Conservation (phyloP, 2,329 filamentous ascomycete genomes). For the Rhinocladiella similis region DNA sequence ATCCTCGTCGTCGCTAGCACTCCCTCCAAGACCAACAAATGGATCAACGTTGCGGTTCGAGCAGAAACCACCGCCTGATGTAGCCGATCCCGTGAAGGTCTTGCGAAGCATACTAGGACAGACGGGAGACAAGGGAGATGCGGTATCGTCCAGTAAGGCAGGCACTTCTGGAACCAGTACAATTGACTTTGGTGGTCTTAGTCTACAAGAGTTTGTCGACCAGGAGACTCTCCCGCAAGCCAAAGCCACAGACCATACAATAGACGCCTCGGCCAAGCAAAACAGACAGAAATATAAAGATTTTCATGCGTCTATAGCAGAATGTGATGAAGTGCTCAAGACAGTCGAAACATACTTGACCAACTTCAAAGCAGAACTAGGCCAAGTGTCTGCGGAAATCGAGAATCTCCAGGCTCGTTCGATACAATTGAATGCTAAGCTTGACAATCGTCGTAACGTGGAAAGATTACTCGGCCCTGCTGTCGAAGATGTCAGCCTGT, state of each 20-base stretch:
- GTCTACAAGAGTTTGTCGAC: constrained; percentile 69
- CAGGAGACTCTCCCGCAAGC: constrained; percentile 51
- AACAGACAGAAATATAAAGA: constrained; percentile 87
- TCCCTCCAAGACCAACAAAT: constrained; percentile 64
- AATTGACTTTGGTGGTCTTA: constrained; percentile 77
- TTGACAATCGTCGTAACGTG: constrained; percentile 86
- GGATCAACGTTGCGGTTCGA: constrained; percentile 67
- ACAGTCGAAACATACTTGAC: constrained; percentile 91
- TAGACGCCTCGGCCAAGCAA: constrained; percentile 56
- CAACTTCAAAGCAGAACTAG: constrained; percentile 90
- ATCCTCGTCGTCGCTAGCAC: constrained; percentile 73
- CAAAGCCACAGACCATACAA: constrained; percentile 71
- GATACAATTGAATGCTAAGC: constrained; percentile 73
- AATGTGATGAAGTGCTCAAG: constrained; percentile 89
- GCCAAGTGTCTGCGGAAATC: constrained; percentile 89
- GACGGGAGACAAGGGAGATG: constrained; percentile 6
- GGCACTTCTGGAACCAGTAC: constrained; percentile 47
- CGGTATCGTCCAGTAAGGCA: constrained; percentile 18
- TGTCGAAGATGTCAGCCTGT: constrained; percentile 87
- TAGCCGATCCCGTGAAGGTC: constrained; percentile 69
- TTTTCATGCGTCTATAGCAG: constrained; percentile 78
- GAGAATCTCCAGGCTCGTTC: constrained; percentile 89
- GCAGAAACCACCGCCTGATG: constrained; percentile 53
- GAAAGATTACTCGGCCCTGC: constrained; percentile 84
- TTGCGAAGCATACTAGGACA: constrained; percentile 58